These are phyloP conservation scores for Tetracladium maxilliforme DNA, from an alignment of 2,329 filamentous ascomycete species.

Conservation along the genomic window DNA sequence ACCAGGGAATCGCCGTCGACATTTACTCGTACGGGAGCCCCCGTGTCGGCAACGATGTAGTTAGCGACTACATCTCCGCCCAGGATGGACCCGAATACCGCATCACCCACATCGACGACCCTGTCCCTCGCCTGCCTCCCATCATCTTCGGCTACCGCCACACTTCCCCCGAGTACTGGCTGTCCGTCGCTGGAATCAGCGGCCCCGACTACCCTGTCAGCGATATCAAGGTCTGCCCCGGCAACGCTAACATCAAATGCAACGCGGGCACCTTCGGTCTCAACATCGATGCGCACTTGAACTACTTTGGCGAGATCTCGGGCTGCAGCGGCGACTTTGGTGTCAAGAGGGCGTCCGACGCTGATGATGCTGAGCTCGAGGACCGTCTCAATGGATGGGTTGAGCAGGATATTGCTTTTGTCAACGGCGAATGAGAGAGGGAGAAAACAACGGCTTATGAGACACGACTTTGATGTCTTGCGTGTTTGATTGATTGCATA, in stretches of 20 bases:
- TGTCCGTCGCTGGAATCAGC: conserved; percentile 20
- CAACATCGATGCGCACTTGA: conserved; percentile 23
- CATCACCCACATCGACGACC: conserved; percentile 52
- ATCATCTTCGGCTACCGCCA: conserved; percentile 46
- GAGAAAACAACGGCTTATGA: no score
- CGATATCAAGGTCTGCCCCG: conserved; percentile 31
- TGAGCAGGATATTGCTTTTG: no score
- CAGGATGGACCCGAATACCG: conserved; percentile 33
- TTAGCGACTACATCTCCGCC: conserved; percentile 12
- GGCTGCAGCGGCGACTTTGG: conserved; percentile 16
- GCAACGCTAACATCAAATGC: conserved; percentile 30
- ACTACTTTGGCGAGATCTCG: conserved; percentile 31
- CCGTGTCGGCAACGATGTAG: conserved; percentile 11
- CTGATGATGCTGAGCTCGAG: no score
- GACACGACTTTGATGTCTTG: no score
- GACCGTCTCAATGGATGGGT: no score
- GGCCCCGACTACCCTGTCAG: conserved; percentile 19
- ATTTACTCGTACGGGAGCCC: conserved; percentile 15
- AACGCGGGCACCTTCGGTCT: conserved; percentile 29
- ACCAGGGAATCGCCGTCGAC: conserved; percentile 8
- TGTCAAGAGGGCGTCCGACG: neutral
- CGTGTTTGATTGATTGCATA: no score
- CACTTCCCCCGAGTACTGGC: conserved; percentile 54
- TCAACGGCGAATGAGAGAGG: no score
- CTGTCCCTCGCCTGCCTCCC: conserved; percentile 53